phyloP scores from a whole-genome alignment of 768 basidiomycete genomes.

The Auricularia sp. region DNA sequence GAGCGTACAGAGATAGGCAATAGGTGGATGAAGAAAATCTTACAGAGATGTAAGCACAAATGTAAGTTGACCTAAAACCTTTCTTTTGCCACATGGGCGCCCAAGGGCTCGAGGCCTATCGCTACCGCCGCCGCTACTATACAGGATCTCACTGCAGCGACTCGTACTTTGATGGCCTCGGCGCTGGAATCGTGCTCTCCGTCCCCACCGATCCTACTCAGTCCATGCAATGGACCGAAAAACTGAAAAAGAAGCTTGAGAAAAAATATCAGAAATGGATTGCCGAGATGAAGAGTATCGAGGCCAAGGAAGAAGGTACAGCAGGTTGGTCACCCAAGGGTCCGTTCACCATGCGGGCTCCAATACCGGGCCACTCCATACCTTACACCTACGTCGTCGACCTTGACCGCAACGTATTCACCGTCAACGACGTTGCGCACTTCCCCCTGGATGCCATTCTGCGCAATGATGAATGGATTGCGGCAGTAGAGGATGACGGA shows the following conservation, averaged over 20 bases:
- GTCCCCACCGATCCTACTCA: not conserved
- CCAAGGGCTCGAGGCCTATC: not conserved
- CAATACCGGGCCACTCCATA: not conserved
- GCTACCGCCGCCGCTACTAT: not conserved
- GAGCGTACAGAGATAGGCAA: no score
- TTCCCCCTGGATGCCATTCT: not conserved
- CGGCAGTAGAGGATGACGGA: not conserved
- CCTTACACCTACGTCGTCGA: not conserved
- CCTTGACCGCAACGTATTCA: not conserved
- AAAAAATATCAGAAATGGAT: no score
- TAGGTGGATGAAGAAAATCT: no score
- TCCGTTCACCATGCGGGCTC: no score
- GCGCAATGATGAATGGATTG: not conserved
- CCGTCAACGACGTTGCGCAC: not conserved
- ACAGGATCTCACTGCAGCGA: not conserved
- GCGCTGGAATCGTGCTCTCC: not conserved
- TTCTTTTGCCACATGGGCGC: not conserved
- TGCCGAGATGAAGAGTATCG: no score
- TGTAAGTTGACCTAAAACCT: not conserved
- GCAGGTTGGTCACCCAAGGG: not conserved
- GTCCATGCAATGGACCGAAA: not conserved
- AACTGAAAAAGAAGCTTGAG: not conserved
- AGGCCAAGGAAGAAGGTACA: not conserved
- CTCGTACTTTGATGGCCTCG: not conserved
- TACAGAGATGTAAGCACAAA: no score